phyloP scores from a whole-genome alignment of 2,329 filamentous ascomycete genomes.

The Ceratocystis alfenasii region DNA sequence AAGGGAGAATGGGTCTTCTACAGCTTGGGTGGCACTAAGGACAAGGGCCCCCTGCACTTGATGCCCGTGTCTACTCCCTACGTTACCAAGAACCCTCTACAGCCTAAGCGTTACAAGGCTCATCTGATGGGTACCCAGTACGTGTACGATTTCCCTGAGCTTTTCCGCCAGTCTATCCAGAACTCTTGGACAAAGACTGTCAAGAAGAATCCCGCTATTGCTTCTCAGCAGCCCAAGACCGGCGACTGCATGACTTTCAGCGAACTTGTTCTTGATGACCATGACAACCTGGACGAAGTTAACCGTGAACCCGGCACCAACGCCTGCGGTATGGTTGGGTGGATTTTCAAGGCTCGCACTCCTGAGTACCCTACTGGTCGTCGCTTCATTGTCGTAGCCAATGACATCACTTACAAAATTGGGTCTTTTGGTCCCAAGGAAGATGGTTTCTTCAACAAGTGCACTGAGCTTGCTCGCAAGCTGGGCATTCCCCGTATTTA shows the following conservation, averaged over 20 bases:
- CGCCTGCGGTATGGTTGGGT: conserved; percentile 95
- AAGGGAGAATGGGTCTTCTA: conserved; percentile 98
- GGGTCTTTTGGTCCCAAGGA: conserved; percentile 94
- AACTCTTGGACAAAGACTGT: conserved; percentile 78
- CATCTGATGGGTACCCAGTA: conserved; percentile 99
- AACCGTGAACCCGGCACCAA: conserved; percentile 92
- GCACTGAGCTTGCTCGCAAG: conserved; percentile 87
- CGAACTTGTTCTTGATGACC: conserved; percentile 89
- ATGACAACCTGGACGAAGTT: conserved; percentile 83
- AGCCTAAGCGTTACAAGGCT: conserved; percentile 98
- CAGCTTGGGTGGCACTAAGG: conserved; percentile 87
- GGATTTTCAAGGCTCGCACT: conserved; percentile 87
- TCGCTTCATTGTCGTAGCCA: conserved; percentile 91
- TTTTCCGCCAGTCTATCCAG: conserved; percentile 95
- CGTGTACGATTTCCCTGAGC: conserved; percentile 98
- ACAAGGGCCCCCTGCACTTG: conserved; percentile 91
- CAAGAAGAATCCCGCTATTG: conserved; percentile 59
- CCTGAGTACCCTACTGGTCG: conserved; percentile 89
- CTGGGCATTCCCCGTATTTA: conserved; percentile 95
- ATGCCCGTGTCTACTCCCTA: conserved; percentile 85
- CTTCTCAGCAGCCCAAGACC: conserved; percentile 67
- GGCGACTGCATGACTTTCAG: conserved; percentile 90
- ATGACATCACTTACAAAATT: conserved; percentile 99
- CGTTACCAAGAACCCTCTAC: conserved; percentile 94
- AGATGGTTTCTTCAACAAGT: conserved; percentile 98